Evolutionary conservation across 345 rosid species (phyloP).

Genomic region (Gossypium mustelinum): DNA sequence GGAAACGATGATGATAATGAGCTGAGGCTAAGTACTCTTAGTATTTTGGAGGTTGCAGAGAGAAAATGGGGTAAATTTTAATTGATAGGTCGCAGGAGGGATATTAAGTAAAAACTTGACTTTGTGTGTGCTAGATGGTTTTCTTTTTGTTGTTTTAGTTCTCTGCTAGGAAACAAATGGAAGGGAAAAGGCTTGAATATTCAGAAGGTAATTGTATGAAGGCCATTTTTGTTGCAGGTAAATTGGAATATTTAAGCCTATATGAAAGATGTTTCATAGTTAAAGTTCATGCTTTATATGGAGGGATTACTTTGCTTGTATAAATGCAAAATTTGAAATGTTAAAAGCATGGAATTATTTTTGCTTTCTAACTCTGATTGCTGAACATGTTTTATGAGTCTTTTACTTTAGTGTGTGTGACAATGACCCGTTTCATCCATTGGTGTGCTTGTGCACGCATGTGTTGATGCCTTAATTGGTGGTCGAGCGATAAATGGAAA

Average conservation of each 20-base stretch:
- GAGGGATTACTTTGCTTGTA: background rate
- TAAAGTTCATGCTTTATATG: background rate
- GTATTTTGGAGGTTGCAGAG: slow-evolving; percentile 27
- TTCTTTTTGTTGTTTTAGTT: background rate
- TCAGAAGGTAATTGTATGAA: background rate
- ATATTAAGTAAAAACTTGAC: background rate
- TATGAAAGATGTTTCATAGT: background rate
- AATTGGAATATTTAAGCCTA: background rate
- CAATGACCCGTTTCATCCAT: no score
- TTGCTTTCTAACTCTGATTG: background rate
- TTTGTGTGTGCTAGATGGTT: background rate
- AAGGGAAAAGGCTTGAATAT: background rate
- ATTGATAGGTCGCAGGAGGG: background rate
- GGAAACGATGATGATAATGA: slow-evolving; percentile 9
- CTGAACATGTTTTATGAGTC: background rate
- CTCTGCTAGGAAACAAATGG: background rate
- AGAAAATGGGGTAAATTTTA: slow-evolving; percentile 2
- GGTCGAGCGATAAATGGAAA: background rate
- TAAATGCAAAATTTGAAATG: background rate
- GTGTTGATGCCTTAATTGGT: background rate
- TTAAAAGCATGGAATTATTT: no score
- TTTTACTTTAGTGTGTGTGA: no score
- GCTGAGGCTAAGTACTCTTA: slow-evolving; percentile 6
- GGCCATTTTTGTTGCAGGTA: background rate
- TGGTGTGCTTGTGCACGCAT: background rate